Evolutionary conservation across 73 alveolate genomes (phyloP).

Genomic region (Chromera velia): DNA sequence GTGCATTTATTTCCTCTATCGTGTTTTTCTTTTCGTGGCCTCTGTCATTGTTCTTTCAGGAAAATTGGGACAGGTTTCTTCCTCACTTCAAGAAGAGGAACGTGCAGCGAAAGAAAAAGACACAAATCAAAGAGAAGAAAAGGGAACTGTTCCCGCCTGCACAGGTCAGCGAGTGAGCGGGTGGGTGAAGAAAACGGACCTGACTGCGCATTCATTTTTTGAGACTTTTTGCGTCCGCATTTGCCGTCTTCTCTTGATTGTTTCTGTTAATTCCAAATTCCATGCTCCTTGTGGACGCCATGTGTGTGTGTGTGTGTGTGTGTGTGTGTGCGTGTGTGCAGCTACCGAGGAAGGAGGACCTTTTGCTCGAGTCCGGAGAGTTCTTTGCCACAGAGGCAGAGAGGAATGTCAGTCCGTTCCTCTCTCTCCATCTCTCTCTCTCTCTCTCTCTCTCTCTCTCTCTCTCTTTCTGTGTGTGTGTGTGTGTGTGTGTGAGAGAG

Average conservation of each 20-base stretch:
- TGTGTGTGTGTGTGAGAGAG: background rate
- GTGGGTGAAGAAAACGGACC: background rate
- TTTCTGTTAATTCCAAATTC: too few species aligned
- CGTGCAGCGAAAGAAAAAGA: slow-evolving; percentile 76
- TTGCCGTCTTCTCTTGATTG: too few species aligned
- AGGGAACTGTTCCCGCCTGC: slow-evolving; percentile 39
- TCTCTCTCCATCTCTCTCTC: background rate
- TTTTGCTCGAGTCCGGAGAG: slow-evolving; percentile 92
- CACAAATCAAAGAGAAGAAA: slow-evolving; percentile 43
- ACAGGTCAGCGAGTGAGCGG: background rate
- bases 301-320: background rate
- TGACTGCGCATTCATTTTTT: too few species aligned
- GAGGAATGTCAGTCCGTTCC: background rate
- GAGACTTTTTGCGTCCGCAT: background rate
- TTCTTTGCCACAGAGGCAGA: slow-evolving; percentile 71
- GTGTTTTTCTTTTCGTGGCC: background rate
- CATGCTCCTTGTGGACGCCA: too few species aligned
- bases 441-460: background rate
- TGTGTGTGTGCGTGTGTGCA: background rate
- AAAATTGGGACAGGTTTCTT: slow-evolving; percentile 67
- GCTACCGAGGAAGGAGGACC: slow-evolving; percentile 65
- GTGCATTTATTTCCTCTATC: background rate
- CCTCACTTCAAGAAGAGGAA: slow-evolving; percentile 94
- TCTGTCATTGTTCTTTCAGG: background rate
- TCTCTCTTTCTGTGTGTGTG: background rate